Conservation (phyloP, 148 eudicot species). For the Pouteria glomerata region DNA sequence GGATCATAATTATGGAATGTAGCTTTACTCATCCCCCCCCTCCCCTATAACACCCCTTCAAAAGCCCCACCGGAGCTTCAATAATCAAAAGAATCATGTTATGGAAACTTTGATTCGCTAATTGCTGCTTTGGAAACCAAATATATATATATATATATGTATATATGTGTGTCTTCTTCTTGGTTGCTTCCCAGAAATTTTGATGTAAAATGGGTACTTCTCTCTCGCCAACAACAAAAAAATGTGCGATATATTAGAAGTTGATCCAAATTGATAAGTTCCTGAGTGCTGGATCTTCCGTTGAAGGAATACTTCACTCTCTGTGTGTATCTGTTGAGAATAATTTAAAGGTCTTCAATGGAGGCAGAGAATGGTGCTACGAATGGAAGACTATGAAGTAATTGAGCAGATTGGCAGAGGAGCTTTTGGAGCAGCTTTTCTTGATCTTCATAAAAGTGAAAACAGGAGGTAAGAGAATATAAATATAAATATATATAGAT, state of each 20-base stretch:
- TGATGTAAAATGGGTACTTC: too few species aligned
- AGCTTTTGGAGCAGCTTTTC: slow-evolving; percentile 64
- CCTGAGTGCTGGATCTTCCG: neutral
- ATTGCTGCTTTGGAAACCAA: neutral
- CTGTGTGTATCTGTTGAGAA: too few species aligned
- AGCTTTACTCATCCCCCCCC: slow-evolving; percentile 11
- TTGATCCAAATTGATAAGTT: neutral
- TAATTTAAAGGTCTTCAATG: slow-evolving; percentile 66
- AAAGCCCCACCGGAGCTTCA: neutral
- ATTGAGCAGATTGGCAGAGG: slow-evolving; percentile 88
- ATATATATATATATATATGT: too few species aligned
- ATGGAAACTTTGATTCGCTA: neutral
- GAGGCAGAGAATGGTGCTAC: slow-evolving; percentile 43
- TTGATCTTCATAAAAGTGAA: slow-evolving; percentile 62
- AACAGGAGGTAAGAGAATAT: slow-evolving; percentile 63
- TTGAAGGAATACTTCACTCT: too few species aligned
- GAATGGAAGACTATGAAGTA: slow-evolving; percentile 72
- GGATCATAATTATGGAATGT: slow-evolving; percentile 17
- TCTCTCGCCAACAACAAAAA: too few species aligned
- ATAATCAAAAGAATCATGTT: neutral
- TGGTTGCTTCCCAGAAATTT: neutral
- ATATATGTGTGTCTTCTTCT: neutral
- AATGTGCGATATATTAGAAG: too few species aligned
- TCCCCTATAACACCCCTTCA: neutral
- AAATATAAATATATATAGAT: too few species aligned